Evolutionary conservation across 1,284 basidiomycete species (phyloP).

Genomic region (Tilletia setariae): DNA sequence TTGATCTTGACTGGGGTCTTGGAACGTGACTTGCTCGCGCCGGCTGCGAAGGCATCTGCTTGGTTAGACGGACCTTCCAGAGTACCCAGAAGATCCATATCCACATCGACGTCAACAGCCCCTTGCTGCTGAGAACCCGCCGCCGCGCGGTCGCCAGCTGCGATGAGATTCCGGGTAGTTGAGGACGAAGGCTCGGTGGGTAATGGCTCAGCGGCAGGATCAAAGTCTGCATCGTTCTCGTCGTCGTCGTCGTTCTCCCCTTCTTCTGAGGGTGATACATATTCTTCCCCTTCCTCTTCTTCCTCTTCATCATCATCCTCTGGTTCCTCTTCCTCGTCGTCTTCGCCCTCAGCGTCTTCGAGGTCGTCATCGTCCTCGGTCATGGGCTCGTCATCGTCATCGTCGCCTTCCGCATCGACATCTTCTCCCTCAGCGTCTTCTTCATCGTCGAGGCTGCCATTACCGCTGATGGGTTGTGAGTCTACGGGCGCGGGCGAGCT

Average conservation of each 20-base stretch:
- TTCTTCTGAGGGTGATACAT: conserved; percentile 7
- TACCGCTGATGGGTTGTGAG: neutral
- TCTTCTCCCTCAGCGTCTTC: conserved; percentile 42
- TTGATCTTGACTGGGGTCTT: conserved; percentile 16
- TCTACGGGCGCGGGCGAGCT: neutral
- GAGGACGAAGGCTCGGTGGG: conserved; percentile 27
- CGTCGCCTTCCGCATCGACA: conserved; percentile 25
- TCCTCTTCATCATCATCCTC: neutral
- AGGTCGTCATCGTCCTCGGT: conserved; percentile 53
- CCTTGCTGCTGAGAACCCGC: conserved; percentile 10
- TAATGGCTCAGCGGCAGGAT: conserved; percentile 4
- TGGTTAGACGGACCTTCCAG: neutral
- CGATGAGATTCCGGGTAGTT: conserved; percentile 24
- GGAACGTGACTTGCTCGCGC: neutral
- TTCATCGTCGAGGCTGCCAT: conserved; percentile 25
- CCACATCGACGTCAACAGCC: neutral
- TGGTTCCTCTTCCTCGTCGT: conserved; percentile 30
- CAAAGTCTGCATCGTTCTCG: conserved; percentile 18
- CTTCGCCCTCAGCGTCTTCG: conserved; percentile 31
- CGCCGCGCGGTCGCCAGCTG: neutral
- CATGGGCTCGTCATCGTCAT: conserved; percentile 31
- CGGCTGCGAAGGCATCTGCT: neutral
- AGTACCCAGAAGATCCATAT: conserved; percentile 16
- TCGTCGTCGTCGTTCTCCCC: conserved; percentile 8
- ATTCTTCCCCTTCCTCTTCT: conserved; percentile 9